phyloP scores from a whole-genome alignment of 371 early-diverging fungal genomes.

The Entomophthora muscae region DNA sequence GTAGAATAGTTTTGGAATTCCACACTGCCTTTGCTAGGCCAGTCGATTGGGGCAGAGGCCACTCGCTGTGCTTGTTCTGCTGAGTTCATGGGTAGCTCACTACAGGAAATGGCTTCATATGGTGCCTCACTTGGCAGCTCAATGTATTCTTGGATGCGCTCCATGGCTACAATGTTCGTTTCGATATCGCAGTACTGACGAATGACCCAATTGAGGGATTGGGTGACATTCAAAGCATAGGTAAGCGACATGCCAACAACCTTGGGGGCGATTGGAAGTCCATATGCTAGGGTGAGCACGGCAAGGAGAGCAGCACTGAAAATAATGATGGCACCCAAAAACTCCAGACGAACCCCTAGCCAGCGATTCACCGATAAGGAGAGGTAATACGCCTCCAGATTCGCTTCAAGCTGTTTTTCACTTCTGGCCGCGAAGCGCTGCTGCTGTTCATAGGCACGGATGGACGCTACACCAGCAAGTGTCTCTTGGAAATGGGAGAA shows the following conservation, averaged over 20 bases:
- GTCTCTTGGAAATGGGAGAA: slow-evolving; percentile 73
- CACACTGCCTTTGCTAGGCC: slow-evolving; percentile 46
- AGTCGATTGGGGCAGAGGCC: slow-evolving; percentile 25
- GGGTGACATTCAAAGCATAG: slow-evolving; percentile 68
- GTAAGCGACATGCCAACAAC: slow-evolving; percentile 74
- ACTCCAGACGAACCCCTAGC: slow-evolving; percentile 78
- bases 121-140: slow-evolving; percentile 66
- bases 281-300: slow-evolving; percentile 27
- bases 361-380: slow-evolving; percentile 70
- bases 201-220: slow-evolving; percentile 70
- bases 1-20: slow-evolving; percentile 37
- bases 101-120: slow-evolving; percentile 15
- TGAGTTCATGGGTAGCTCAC: slow-evolving; percentile 38
- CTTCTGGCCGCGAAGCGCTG: slow-evolving; percentile 53
- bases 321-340: slow-evolving; percentile 42
- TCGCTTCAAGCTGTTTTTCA: slow-evolving; percentile 50
- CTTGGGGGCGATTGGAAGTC: slow-evolving; percentile 36
- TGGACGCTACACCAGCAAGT: slow-evolving; percentile 50
- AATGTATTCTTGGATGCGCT: slow-evolving; percentile 74
- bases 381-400: slow-evolving; percentile 63
- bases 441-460: slow-evolving; percentile 64
- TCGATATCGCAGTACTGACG: slow-evolving; percentile 48
- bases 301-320: slow-evolving; percentile 42
- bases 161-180: slow-evolving; percentile 67
- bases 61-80: slow-evolving; percentile 36